phyloP scores from a whole-genome alignment of 257 asterid species.

The Scutellaria baicalensis region DNA sequence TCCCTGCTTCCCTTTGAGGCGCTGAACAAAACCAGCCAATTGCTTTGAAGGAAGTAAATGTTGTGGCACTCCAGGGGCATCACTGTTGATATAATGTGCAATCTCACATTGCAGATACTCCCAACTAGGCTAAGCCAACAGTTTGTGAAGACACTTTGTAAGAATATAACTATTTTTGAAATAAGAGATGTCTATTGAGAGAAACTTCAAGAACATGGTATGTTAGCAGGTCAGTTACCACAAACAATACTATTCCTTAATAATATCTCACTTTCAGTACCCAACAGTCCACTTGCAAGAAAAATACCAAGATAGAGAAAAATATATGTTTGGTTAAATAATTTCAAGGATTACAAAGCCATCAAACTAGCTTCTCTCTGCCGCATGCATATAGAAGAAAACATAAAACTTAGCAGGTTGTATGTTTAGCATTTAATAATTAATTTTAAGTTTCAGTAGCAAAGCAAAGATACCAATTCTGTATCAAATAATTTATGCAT shows the following conservation, averaged over 20 bases:
- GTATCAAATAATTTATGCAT: neutral
- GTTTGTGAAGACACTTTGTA: neutral
- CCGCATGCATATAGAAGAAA: neutral
- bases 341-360: neutral
- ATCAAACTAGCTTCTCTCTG: neutral
- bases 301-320: neutral
- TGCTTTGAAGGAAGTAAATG: slow-evolving; percentile 29
- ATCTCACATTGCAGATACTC: slow-evolving; percentile 63
- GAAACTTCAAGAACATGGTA: neutral
- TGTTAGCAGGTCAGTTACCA: neutral
- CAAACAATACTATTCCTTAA: neutral
- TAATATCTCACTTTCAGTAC: neutral
- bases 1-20: slow-evolving; percentile 95
- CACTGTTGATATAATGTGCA: slow-evolving; percentile 85
- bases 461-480: neutral
- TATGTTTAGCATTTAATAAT: neutral
- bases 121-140: slow-evolving; percentile 56
- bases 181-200: neutral
- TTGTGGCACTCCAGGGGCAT: slow-evolving; percentile 51
- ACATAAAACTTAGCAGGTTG: neutral
- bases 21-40: slow-evolving; percentile 87
- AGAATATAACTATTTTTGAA: slow-evolving; percentile 4
- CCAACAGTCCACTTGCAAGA: neutral
- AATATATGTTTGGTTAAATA: neutral
- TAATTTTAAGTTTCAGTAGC: neutral